Base-by-base conservation (phyloP, 208 protist genomes). In the Phytomonas francai region DNA sequence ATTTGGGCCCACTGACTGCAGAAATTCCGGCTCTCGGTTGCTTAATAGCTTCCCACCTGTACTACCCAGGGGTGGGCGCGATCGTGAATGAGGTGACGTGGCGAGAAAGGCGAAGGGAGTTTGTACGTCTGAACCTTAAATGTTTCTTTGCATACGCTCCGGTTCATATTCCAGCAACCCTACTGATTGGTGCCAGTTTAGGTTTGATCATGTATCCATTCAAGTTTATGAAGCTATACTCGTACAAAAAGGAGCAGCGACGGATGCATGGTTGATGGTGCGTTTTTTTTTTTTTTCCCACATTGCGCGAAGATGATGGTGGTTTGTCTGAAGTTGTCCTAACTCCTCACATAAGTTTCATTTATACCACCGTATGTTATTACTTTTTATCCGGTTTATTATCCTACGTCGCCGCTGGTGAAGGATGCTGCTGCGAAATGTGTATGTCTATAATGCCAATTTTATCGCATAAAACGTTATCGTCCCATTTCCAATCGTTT, bases 21-120 rank as follows among this genome's bases (percentile, higher is more conserved):
- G 77, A 90, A 49, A 71, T 90, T 12, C 84, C 84, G 1, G 67
- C 71, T 3, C 42, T 83, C 25, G 75, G 72, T 33, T 87, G 84
- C 65, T 71, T 90, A 22, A 2, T 85, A 30, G 67, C 63, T 7
- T 87, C 79, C 4, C 84, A 90, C 62, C 42, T 87, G 2, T 90
- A 84, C 49, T 90, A 88, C 57, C 84, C 84, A 0, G 84, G 84
- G 0, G 61, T 87, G 64, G 85, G 82, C 81, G 84, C 84, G 16
- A 36, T 90, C 22, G 82, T 86, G 31, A 88, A 88, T 63, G 81
- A 90, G 72, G 39, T 65, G 19, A 90, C 79, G 59, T 90, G 84
- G 82, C 34, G 62, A 59, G 36, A 70, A 62, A 75, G 84, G 1
- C 68, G 71, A 1, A 68, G 63, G 1, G 81, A 84, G 68, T 87